Evolutionary conservation across 1,284 basidiomycete genomes (phyloP).

Genomic region (Cryptococcus neoformans): DNA sequence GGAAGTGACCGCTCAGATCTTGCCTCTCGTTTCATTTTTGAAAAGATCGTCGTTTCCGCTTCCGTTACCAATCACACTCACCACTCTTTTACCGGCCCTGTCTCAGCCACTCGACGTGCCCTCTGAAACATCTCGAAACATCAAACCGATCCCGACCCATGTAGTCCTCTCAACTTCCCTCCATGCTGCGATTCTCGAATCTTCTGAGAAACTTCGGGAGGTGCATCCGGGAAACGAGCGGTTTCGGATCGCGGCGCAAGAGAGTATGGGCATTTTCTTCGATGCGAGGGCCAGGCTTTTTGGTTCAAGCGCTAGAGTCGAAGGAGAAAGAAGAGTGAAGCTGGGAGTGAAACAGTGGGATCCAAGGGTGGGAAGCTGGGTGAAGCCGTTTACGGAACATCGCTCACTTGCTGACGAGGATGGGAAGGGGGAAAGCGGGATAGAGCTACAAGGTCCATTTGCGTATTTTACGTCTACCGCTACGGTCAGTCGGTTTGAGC

Average conservation of each 20-base stretch:
- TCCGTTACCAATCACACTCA: constrained; percentile 61
- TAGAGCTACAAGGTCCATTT: constrained; percentile 72
- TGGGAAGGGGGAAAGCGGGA: constrained; percentile 40
- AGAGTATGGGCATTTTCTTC: constrained; percentile 74
- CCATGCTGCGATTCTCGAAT: constrained; percentile 81
- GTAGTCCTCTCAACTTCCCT: constrained; percentile 59
- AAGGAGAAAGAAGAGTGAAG: neutral
- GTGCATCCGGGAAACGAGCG: constrained; percentile 73
- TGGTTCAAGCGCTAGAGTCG: constrained; percentile 5
- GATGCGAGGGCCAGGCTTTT: constrained; percentile 58
- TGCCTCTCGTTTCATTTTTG: constrained; percentile 9
- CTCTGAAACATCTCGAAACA: neutral
- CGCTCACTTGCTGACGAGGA: constrained; percentile 11
- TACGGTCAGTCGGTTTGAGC: constrained; percentile 79
- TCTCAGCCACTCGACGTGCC: constrained; percentile 62
- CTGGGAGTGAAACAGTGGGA: constrained; percentile 59
- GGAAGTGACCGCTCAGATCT: neutral
- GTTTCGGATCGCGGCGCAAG: constrained; percentile 76
- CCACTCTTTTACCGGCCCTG: constrained; percentile 50
- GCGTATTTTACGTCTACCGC: constrained; percentile 77
- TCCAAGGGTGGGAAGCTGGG: constrained; percentile 51
- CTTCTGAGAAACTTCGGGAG: constrained; percentile 71
- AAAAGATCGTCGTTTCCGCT: constrained; percentile 16
- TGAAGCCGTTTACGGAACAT: constrained; percentile 48
- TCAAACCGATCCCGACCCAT: constrained; percentile 34